Evolutionary conservation across 23 red algal species (phyloP).

Genomic region (Gracilaria domingensis): DNA sequence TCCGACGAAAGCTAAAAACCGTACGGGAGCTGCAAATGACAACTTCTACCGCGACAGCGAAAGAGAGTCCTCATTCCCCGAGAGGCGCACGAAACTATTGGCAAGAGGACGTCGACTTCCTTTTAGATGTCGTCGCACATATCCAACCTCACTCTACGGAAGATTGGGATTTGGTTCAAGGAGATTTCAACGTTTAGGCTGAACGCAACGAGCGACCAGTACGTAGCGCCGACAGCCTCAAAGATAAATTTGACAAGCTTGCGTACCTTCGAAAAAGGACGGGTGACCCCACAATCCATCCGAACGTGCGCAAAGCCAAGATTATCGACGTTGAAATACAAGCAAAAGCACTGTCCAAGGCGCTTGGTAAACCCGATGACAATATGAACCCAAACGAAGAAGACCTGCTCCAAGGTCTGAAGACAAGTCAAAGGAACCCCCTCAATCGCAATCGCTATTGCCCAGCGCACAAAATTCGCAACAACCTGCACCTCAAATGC

Average conservation of each 20-base stretch:
- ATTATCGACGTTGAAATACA: too few relatives aligned
- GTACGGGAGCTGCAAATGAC: too few relatives aligned
- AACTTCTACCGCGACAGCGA: not conserved
- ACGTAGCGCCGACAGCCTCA: slow-evolving; percentile 1
- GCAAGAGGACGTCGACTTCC: not conserved
- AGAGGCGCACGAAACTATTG: slow-evolving; percentile 17
- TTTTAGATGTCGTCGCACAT: not conserved
- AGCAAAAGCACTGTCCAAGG: too few relatives aligned
- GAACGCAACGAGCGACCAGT: not conserved
- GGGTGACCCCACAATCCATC: not conserved
- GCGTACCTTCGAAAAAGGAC: not conserved
- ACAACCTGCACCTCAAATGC: too few relatives aligned
- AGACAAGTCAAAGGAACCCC: too few relatives aligned
- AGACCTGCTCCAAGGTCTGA: too few relatives aligned
- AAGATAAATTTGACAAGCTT: slow-evolving; percentile 36
- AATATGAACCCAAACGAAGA: too few relatives aligned
- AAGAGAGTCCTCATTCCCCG: not conserved
- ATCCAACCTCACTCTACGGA: not conserved
- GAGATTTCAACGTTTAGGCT: slow-evolving; percentile 9
- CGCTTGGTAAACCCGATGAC: too few relatives aligned
- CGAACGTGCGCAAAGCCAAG: too few relatives aligned
- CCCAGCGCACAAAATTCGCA: too few relatives aligned
- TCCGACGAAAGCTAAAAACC: too few relatives aligned
- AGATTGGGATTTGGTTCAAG: not conserved
- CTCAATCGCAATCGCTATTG: too few relatives aligned